These are phyloP conservation scores for Epichloe festucae DNA, from an alignment of 2,329 filamentous ascomycete genomes.

Conservation along the genomic window DNA sequence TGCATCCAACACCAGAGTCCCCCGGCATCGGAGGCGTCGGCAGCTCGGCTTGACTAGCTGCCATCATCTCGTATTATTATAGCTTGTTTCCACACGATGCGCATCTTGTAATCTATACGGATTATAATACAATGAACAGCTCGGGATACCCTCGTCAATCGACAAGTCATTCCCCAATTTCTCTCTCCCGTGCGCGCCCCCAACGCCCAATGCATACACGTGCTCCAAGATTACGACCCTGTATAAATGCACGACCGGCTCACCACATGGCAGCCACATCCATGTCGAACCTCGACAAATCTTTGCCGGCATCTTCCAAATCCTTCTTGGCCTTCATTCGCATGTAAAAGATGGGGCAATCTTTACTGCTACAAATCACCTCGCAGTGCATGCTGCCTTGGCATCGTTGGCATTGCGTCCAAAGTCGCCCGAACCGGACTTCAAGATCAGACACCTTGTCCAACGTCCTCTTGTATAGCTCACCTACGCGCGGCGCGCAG, in stretches of 20 bases:
- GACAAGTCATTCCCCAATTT: background rate
- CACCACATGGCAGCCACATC: conserved; percentile 58
- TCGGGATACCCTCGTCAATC: background rate
- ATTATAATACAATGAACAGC: background rate
- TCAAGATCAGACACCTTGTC: conserved; percentile 84
- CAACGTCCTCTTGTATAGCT: conserved; percentile 86
- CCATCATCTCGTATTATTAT: no score
- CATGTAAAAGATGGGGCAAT: conserved; percentile 79
- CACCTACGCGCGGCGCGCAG: conserved; percentile 73
- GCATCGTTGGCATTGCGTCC: conserved; percentile 3
- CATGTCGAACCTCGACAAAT: conserved; percentile 77
- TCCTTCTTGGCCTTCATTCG: conserved; percentile 99
- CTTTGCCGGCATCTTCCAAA: conserved; percentile 85
- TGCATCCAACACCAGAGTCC: background rate
- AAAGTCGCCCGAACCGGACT: conserved; percentile 58
- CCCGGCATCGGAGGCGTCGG: background rate
- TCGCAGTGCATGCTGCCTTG: conserved; percentile 81
- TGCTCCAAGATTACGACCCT: background rate
- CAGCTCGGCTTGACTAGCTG: background rate
- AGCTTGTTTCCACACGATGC: no score
- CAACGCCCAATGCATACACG: background rate
- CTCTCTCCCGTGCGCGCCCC: background rate
- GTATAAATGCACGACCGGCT: background rate
- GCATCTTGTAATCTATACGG: background rate
- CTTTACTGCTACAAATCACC: conserved; percentile 66